Percentiles rank a stretch among this genome's conserved stretches.
These are phyloP conservation scores for Saccharomyces kudriavzevii DNA, from an alignment of 805 yeast species.

Conservation along the genomic window DNA sequence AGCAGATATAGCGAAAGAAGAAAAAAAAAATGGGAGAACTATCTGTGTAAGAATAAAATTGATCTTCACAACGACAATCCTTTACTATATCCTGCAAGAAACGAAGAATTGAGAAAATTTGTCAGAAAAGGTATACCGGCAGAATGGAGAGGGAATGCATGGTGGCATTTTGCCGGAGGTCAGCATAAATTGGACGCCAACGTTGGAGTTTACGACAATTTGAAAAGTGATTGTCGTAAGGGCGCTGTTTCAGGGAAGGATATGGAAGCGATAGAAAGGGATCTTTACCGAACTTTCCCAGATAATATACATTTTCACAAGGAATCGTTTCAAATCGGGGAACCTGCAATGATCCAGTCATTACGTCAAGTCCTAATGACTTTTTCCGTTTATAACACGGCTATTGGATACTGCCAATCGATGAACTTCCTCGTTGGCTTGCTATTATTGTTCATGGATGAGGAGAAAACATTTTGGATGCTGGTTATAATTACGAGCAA, in stretches of 20 bases:
- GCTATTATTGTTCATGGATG: constrained; percentile 75
- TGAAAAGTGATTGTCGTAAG: constrained; percentile 43
- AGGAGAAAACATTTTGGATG: constrained; percentile 93
- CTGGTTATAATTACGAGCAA: constrained; percentile 78
- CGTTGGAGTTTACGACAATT: constrained; percentile 65
- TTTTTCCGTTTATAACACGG: constrained; percentile 78
- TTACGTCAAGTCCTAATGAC: constrained; percentile 74
- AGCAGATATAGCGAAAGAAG: constrained; percentile 52
- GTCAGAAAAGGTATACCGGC: constrained; percentile 91
- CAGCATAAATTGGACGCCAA: constrained; percentile 60
- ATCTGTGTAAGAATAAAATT: constrained; percentile 63
- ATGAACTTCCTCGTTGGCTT: constrained; percentile 87
- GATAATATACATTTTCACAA: constrained; percentile 76
- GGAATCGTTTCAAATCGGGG: constrained; percentile 33
- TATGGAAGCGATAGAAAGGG: constrained; percentile 89
- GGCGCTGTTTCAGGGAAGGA: constrained; percentile 32
- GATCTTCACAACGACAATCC: constrained; percentile 43
- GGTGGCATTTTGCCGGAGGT: constrained; percentile 93
- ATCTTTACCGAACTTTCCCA: constrained; percentile 88
- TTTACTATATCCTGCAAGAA: constrained; percentile 62
- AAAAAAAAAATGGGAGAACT: constrained; percentile 64
- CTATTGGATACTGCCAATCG: constrained; percentile 93
- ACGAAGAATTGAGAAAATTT: constrained; percentile 69
- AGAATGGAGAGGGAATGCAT: constrained; percentile 93
- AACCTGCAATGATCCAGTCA: constrained; percentile 58